Evolutionary conservation across 345 rosid species (phyloP), one percentile per base, ranked within the genome.

Genomic region (Citrus glauca): DNA sequence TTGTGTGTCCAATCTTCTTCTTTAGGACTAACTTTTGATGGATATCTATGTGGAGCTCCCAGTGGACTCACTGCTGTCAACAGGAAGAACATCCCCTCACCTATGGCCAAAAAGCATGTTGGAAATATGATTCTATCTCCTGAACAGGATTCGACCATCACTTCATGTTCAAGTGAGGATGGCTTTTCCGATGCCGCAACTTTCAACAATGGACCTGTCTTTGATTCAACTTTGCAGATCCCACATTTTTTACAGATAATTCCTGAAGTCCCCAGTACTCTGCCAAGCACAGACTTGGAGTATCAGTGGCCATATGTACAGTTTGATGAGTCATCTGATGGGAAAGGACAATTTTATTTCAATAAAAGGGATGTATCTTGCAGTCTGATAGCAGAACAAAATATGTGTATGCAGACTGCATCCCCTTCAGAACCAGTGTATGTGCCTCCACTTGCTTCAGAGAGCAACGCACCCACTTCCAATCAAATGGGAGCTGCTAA

Each of bases 381-480:
- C 62, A 22, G 61, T 65, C 33, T 64, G 42, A 38, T 37, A 9
- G 73, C 60, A 48, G 75, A 65, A 61, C 57, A 79, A 45, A 48
- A n/a, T 33, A 55, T 66, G 14, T 10, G 55, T 70, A 20, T 40
- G 76, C 69, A n/a, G 75, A 69, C 78, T 81, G 82, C 42, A 65
- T 71, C 50, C 66, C 74, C 78, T 32, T 73, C 80, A 45, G 85
- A 75, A 78, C 69, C 66, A 69, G 50, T 63, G 55, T 68, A 56
- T 20, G 30, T 65, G 35, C 32, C 32, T 73, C 57, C 27, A 37
- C 48, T 55, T 69, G 71, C 69, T 55, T 72, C 64, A 38, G 78
- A 68, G 64, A 66, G 67, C 22, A 67, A 66, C 50, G 65, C 32
- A 20, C 78, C 24, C 66, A 6, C 42, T 65, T 60, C n/a, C 14